Evolutionary conservation across 352 stramenopile species (phyloP).

Genomic region (Globisporangium canariense): DNA sequence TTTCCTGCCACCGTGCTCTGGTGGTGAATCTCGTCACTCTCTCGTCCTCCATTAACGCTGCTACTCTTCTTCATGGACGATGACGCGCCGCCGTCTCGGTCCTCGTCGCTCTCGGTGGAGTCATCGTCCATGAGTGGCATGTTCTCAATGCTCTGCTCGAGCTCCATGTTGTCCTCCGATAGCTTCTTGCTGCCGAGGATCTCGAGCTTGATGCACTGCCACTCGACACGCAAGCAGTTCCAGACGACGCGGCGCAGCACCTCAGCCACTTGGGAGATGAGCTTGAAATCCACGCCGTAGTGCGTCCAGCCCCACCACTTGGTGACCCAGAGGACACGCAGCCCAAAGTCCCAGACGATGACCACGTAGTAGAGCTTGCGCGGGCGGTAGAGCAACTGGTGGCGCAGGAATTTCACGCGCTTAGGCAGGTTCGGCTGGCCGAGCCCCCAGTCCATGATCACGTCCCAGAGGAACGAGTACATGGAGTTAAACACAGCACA

Average conservation of each 20-base stretch:
- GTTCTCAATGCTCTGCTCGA: slow-evolving; percentile 46
- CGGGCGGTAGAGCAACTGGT: slow-evolving; percentile 62
- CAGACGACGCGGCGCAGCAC: slow-evolving; percentile 90
- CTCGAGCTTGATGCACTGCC: slow-evolving; percentile 86
- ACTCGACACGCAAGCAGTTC: slow-evolving; percentile 93
- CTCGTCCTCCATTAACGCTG: neutral
- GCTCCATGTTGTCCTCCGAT: slow-evolving; percentile 40
- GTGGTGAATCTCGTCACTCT: slow-evolving; percentile 3
- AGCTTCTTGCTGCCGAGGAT: slow-evolving; percentile 58
- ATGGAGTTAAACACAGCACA: slow-evolving; percentile 91
- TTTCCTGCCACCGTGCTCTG: neutral
- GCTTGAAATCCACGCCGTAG: slow-evolving; percentile 75
- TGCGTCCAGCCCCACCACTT: slow-evolving; percentile 84
- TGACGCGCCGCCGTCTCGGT: neutral
- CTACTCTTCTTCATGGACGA: neutral
- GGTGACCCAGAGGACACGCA: slow-evolving; percentile 95
- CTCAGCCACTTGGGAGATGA: slow-evolving; percentile 89
- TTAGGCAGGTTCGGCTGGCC: slow-evolving; percentile 60
- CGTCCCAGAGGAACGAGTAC: slow-evolving; percentile 97
- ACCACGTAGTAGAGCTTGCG: slow-evolving; percentile 88
- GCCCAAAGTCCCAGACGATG: slow-evolving; percentile 90
- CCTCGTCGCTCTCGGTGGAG: slow-evolving; percentile 23
- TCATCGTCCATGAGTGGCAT: slow-evolving; percentile 46
- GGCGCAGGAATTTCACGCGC: slow-evolving; percentile 46
- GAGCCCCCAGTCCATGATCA: slow-evolving; percentile 96